These are phyloP conservation scores for Anisodus acutangulus DNA, from an alignment of 257 asterid genomes.

Conservation along the genomic window DNA sequence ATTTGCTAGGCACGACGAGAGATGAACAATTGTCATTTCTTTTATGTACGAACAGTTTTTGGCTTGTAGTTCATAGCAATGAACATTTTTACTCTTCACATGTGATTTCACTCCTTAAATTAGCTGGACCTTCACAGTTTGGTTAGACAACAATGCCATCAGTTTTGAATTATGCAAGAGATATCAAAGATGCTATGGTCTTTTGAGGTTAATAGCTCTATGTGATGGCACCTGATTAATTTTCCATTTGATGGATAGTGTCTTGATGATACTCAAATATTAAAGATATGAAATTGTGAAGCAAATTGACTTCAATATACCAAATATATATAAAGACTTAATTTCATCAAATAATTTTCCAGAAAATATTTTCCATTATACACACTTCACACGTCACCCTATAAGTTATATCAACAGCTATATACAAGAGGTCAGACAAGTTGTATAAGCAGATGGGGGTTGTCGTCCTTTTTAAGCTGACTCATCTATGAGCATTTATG, in stretches of 20 bases:
- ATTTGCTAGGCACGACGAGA: conserved; percentile 26
- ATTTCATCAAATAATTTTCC: too few relatives aligned
- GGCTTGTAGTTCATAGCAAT: conserved; percentile 33
- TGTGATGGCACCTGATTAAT: background rate
- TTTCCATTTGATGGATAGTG: background rate
- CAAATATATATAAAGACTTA: too few relatives aligned
- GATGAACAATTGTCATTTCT: conserved; percentile 24
- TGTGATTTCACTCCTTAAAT: conserved; percentile 21
- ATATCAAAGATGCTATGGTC: background rate
- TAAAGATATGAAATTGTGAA: too few relatives aligned
- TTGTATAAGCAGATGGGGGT: too few relatives aligned
- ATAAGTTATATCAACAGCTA: background rate
- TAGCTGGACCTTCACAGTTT: conserved; percentile 33
- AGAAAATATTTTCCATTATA: too few relatives aligned
- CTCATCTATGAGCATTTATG: too few relatives aligned
- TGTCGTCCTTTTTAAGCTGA: too few relatives aligned
- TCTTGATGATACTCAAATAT: too few relatives aligned
- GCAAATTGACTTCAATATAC: too few relatives aligned
- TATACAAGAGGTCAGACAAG: background rate
- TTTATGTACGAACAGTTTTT: conserved; percentile 33
- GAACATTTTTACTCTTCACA: conserved; percentile 16
- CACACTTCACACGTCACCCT: background rate
- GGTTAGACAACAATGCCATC: conserved; percentile 15
- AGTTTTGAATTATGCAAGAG: conserved; percentile 15
- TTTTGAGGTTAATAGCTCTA: background rate